Evolutionary conservation across 306 rosid genomes (phyloP), one percentile per base, ranked within the genome.

Genomic region (Dicorynia guianensis): DNA sequence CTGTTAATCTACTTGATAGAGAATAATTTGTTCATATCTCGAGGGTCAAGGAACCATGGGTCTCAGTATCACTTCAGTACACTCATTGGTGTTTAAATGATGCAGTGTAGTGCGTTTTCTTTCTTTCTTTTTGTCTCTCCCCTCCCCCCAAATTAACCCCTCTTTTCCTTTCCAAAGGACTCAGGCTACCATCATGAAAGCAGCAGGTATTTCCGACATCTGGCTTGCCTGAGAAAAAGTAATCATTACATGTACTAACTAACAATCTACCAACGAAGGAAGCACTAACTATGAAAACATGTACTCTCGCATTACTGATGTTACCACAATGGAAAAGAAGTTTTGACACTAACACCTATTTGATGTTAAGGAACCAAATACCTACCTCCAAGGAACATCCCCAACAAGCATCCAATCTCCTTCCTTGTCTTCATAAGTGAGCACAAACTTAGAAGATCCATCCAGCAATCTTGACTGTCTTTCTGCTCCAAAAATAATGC

Each of bases 391-490:
- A 60, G 97, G 96, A 81, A 92, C 93, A 80, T 92, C 97, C 39
- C 97, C 97, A 42, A 89, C 97, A 55, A 91, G 97, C 93, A 91
- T 91, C 97, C 95, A 91, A 78, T 92, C 97, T 72, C 93, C 95
- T 0, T 92, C 97, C 79, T 72, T 84, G 86, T 92, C 97, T 86
- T 89, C 92, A 34, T 92, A 92, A 60, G 97, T 85, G 63, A 92
- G 97, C 63, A 74, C 93, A 82, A 84, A 85, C 20, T 88, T 83
- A n/a, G 88, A 85, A 17, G 88, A 84, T 63, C 87, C 93, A 64
- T 83, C 80, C 75, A 89, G 73, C 76, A 83, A 79, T 71, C 80
- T 89, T 49, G 86, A 87, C 44, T 77, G 80, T 72, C 79, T 76
- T 19, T 67, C 73, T 30, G 38, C 69, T 65, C 73, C 81, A 42